Percentiles rank a stretch among this genome's conserved stretches.
Evolutionary conservation across 2,329 filamentous ascomycete species (phyloP).

Genomic region (Ceratocystis harringtonii): DNA sequence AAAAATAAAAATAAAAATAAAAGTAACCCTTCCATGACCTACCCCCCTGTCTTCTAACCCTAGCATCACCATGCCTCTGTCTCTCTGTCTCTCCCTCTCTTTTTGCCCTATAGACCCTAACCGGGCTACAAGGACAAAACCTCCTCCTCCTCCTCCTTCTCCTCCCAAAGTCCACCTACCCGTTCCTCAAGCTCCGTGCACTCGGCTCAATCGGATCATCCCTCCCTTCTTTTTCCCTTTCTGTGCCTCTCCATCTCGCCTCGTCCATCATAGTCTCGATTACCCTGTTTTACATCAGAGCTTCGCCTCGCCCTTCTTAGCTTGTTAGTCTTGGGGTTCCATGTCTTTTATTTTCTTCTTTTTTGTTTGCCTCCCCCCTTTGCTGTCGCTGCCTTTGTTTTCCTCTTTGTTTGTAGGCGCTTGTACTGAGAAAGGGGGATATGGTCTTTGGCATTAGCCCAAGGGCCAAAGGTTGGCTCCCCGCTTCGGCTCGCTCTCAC

Average conservation of each 20-base stretch:
- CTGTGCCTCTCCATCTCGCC: neutral
- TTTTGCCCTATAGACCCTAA: slow-evolving; percentile 3
- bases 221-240: neutral
- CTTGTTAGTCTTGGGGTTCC: neutral
- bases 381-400: neutral
- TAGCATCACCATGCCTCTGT: neutral
- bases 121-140: neutral
- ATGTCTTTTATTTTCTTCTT: neutral
- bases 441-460: no score
- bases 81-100: slow-evolving; percentile 6
- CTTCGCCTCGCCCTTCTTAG: neutral
- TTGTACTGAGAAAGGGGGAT: no score
- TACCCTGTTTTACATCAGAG: neutral
- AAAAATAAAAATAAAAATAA: slow-evolving; percentile 1
- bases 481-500: no score
- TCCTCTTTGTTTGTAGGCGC: neutral
- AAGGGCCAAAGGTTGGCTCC: no score
- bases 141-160: neutral
- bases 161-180: neutral
- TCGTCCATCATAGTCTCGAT: no score
- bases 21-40: neutral
- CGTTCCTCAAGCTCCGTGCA: neutral
- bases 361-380: neutral
- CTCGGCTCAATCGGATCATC: neutral
- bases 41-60: neutral